These are phyloP conservation scores for Mycena maculata DNA, from an alignment of 768 basidiomycete species.

Conservation along the genomic window DNA sequence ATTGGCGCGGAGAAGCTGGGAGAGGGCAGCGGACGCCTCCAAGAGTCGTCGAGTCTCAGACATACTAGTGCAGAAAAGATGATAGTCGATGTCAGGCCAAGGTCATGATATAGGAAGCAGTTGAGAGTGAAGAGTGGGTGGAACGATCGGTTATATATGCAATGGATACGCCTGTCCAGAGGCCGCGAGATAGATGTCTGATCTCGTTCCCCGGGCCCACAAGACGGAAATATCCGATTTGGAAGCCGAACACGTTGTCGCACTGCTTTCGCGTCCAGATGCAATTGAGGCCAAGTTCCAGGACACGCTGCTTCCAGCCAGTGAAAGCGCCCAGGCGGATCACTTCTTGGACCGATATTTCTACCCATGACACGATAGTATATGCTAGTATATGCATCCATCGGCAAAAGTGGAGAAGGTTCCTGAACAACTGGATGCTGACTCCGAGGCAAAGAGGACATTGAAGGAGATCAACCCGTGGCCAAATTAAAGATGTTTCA, in stretches of 20 bases:
- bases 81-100: conserved; percentile 51
- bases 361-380: neutral
- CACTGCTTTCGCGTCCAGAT: conserved; percentile 50
- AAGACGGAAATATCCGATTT: conserved; percentile 63
- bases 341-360: neutral
- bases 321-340: conserved; percentile 3
- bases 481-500: conserved; percentile 7
- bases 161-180: conserved; percentile 59
- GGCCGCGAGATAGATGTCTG: conserved; percentile 56
- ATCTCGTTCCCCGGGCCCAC: conserved; percentile 53
- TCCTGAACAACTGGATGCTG: neutral
- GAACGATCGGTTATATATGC: conserved; percentile 55
- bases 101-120: conserved; percentile 66
- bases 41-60: conserved; percentile 79
- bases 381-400: too few species aligned
- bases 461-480: conserved; percentile 10
- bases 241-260: conserved; percentile 53
- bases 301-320: conserved; percentile 42
- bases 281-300: conserved; percentile 40
- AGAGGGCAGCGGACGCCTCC: conserved; percentile 83
- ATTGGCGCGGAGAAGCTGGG: conserved; percentile 64
- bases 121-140: conserved; percentile 53
- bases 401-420: neutral
- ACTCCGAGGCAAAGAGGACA: neutral
- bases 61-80: conserved; percentile 55